phyloP scores from a whole-genome alignment of 805 yeast species.

The Candida orba region DNA sequence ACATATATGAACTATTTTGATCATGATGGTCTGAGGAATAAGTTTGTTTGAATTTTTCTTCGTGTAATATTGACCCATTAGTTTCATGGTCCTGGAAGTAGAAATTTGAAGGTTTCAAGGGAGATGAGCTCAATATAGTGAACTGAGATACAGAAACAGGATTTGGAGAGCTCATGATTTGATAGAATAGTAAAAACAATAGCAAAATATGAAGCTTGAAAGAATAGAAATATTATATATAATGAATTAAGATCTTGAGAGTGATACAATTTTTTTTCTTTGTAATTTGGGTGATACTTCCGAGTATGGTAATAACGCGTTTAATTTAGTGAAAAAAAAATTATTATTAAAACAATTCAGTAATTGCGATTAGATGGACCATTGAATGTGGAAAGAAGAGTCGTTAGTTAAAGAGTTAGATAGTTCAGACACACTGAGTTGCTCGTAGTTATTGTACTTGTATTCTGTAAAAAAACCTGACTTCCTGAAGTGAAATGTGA shows the following conservation, averaged over 20 bases:
- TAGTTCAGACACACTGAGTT: too few relatives aligned
- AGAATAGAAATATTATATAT: background rate
- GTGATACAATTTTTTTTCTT: too few relatives aligned
- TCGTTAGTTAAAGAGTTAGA: too few relatives aligned
- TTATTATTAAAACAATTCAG: background rate
- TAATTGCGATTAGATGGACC: too few relatives aligned
- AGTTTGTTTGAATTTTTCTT: constrained; percentile 8
- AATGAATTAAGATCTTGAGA: background rate
- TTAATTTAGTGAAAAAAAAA: background rate
- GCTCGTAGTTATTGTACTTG: too few relatives aligned
- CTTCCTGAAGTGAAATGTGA: too few relatives aligned
- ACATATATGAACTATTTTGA: background rate
- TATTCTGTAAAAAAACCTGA: too few relatives aligned
- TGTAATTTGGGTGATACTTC: too few relatives aligned
- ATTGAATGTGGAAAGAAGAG: too few relatives aligned
- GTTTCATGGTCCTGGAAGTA: constrained; percentile 11
- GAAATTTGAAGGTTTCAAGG: constrained; percentile 13
- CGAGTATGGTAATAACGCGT: too few relatives aligned
- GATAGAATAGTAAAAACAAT: background rate
- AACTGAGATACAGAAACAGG: constrained; percentile 12
- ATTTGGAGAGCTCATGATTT: constrained; percentile 15
- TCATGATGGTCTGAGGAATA: background rate
- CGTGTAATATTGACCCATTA: constrained; percentile 1
- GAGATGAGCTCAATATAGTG: constrained; percentile 16
- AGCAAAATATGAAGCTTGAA: background rate